Evolutionary conservation across 2,329 filamentous ascomycete species (phyloP).

Genomic region (Claviceps humidiphila): DNA sequence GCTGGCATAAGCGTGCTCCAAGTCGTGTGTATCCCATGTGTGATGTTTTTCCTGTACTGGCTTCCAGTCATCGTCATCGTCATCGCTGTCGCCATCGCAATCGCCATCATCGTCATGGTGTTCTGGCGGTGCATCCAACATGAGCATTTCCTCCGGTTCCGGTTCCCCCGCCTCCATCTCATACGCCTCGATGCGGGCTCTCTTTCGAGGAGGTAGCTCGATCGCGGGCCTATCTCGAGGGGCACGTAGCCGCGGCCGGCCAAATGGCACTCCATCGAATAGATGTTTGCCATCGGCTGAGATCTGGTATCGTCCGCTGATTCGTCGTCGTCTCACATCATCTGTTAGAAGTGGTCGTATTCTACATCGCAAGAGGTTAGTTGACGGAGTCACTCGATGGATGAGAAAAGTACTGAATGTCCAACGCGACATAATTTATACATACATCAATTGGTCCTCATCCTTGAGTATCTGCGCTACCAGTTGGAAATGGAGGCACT

Average conservation of each 20-base stretch:
- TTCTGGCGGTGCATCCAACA: conserved; percentile 20
- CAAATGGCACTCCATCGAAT: conserved; percentile 76
- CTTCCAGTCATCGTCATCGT: conserved; percentile 4
- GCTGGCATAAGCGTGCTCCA: neutral
- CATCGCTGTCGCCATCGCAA: conserved; percentile 16
- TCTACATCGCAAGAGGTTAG: conserved; percentile 24
- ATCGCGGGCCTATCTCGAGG: conserved; percentile 51
- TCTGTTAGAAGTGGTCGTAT: conserved; percentile 66
- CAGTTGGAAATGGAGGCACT: conserved; percentile 75
- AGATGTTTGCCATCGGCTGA: conserved; percentile 65
- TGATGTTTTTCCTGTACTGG: conserved; percentile 3
- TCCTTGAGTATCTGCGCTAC: conserved; percentile 60
- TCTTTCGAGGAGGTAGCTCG: conserved; percentile 61
- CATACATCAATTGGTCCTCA: conserved; percentile 72
- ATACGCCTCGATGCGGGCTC: conserved; percentile 35
- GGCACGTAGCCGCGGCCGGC: conserved; percentile 52
- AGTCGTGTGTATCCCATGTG: neutral
- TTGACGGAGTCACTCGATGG: neutral
- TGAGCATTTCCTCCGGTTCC: conserved; percentile 14
- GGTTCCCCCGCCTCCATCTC: conserved; percentile 18
- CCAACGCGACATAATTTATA: neutral
- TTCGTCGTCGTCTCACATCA: conserved; percentile 58
- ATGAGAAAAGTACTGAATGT: neutral
- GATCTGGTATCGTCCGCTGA: conserved; percentile 74
- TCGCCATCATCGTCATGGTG: conserved; percentile 21